Conservation (phyloP, 78 protist species). For the Dictyostelium purpureum region DNA sequence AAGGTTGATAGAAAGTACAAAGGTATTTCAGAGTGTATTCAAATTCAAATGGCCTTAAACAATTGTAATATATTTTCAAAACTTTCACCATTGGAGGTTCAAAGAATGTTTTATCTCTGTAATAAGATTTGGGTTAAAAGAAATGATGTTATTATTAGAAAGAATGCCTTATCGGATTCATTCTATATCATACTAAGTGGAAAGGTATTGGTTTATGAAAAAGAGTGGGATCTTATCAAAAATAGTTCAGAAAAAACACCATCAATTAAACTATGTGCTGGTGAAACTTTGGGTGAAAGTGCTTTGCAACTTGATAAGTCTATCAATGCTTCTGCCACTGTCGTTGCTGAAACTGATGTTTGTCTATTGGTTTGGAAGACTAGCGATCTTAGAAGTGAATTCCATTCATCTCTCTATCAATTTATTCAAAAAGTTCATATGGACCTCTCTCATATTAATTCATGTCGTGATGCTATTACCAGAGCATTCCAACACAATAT, state of each 20-base stretch:
- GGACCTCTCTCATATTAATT: neutral
- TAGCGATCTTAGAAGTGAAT: slow-evolving; percentile 4
- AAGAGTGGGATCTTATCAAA: neutral
- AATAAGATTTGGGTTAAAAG: slow-evolving; percentile 17
- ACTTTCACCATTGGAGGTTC: slow-evolving; percentile 31
- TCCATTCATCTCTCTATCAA: neutral
- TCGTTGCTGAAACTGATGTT: slow-evolving; percentile 58
- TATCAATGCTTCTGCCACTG: slow-evolving; percentile 28
- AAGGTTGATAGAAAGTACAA: slow-evolving; percentile 38
- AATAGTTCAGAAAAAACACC: neutral
- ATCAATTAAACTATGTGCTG: slow-evolving; percentile 3
- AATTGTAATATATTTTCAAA: slow-evolving; percentile 34
- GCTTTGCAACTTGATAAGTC: slow-evolving; percentile 24
- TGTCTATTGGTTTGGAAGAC: slow-evolving; percentile 12
- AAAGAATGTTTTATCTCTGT: slow-evolving; percentile 4
- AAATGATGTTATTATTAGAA: slow-evolving; percentile 3
- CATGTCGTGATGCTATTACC: slow-evolving; percentile 10
- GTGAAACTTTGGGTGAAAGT: slow-evolving; percentile 82
- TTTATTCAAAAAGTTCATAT: neutral
- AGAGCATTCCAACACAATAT: slow-evolving; percentile 32
- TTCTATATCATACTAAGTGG: slow-evolving; percentile 53
- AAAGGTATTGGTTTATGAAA: slow-evolving; percentile 29
- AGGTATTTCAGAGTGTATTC: slow-evolving; percentile 18
- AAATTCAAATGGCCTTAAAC: slow-evolving; percentile 31
- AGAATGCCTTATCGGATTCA: slow-evolving; percentile 7